A percentile compares a stretch with the other conserved stretches of the same genome.
Conservation (phyloP, 1,139 yeast species). For the Scheffersomyces lignicola region DNA sequence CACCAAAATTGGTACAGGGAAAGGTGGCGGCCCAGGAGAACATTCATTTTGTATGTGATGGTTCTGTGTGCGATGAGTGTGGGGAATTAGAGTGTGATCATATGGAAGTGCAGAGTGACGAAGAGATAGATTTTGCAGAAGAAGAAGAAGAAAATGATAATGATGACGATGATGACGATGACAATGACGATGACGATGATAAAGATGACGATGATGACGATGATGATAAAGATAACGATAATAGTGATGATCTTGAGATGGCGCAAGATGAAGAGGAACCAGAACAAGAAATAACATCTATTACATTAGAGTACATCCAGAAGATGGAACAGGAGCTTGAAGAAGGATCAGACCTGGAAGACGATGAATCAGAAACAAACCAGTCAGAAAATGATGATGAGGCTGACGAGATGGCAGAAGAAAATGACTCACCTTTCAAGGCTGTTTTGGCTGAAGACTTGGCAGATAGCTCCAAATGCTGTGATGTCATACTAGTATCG, state of each 20-base stretch:
- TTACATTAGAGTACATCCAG: slow-evolving; percentile 15
- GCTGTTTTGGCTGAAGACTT: slow-evolving; percentile 33
- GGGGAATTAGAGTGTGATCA: slow-evolving; percentile 68
- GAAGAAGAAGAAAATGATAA: slow-evolving; percentile 13
- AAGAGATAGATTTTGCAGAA: slow-evolving; percentile 15
- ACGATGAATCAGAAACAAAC: slow-evolving; percentile 15
- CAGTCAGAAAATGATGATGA: slow-evolving; percentile 7
- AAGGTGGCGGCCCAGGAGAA: slow-evolving; percentile 43
- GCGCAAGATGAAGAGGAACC: slow-evolving; percentile 28
- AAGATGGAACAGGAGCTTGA: slow-evolving; percentile 19
- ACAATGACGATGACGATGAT: slow-evolving; percentile 7
- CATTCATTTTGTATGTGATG: slow-evolving; percentile 74
- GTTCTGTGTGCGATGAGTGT: slow-evolving; percentile 70
- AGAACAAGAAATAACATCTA: slow-evolving; percentile 18
- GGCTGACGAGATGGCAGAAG: slow-evolving; percentile 5
- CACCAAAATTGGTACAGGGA: slow-evolving; percentile 25
- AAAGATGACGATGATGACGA: slow-evolving; percentile 8
- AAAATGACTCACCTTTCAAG: slow-evolving; percentile 18
- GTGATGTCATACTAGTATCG: slow-evolving; percentile 53
- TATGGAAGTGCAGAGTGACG: slow-evolving; percentile 31
- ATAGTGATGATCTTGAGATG: slow-evolving; percentile 11
- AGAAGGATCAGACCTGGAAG: slow-evolving; percentile 16
- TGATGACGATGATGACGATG: slow-evolving; percentile 7
- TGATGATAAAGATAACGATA: slow-evolving; percentile 10
- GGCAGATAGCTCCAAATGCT: slow-evolving; percentile 43